These are phyloP conservation scores for Themeda triandra DNA, from an alignment of 176 grass and related monocot species.

Conservation along the genomic window DNA sequence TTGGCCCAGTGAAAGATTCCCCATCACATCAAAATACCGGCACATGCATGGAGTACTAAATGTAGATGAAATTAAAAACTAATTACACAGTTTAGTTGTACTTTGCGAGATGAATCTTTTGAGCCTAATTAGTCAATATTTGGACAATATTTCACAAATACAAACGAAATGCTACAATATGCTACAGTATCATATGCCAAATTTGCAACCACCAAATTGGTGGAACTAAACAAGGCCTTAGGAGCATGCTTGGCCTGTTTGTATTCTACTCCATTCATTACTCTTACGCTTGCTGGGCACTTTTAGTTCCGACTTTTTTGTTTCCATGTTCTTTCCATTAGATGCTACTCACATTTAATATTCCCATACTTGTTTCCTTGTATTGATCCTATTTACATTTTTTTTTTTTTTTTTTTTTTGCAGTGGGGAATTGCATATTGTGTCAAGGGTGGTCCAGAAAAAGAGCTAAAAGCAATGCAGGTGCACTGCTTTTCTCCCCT, in stretches of 20 bases:
- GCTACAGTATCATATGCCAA: too few relatives aligned
- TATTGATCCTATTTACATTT: background rate
- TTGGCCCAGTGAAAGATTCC: too few relatives aligned
- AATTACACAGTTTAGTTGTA: too few relatives aligned
- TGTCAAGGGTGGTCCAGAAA: conserved; percentile 66
- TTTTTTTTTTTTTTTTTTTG: conserved; percentile 12
- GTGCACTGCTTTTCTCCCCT: conserved; percentile 24
- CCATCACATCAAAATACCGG: too few relatives aligned
- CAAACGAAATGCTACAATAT: too few relatives aligned
- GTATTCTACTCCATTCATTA: background rate
- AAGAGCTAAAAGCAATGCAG: conserved; percentile 76
- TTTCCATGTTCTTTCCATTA: background rate
- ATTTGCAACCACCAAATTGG: too few relatives aligned
- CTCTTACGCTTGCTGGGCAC: background rate
- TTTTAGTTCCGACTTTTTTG: background rate
- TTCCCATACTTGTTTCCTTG: background rate
- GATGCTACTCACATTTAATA: background rate
- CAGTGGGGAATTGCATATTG: conserved; percentile 98
- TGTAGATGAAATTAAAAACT: too few relatives aligned
- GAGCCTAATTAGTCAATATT: too few relatives aligned
- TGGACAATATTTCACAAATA: too few relatives aligned
- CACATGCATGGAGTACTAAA: too few relatives aligned
- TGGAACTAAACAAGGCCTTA: too few relatives aligned
- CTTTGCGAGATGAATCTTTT: too few relatives aligned
- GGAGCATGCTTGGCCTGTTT: background rate